Base-by-base conservation (phyloP, 2,329 filamentous ascomycete species). In the Beauveria asiatica region DNA sequence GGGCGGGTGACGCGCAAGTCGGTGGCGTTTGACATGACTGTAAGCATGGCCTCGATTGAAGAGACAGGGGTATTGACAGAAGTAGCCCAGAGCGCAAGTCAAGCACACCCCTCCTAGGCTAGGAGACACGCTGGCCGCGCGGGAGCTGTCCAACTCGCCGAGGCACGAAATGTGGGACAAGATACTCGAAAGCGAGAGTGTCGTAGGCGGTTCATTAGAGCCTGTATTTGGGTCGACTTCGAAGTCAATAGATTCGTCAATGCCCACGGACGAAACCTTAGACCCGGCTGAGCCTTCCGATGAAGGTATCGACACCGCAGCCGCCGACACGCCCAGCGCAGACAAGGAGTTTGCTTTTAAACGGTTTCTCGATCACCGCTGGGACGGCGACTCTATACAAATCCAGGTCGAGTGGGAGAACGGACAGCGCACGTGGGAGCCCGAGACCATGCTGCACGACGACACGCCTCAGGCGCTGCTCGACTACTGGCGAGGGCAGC, bases 361-460 rank as follows among this genome's bases (percentile, higher is more conserved):
- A 13, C 30, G 17, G 1, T 45, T 61, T 10, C 11, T 52, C 19
- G 25, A 65, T 8, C 62, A 73, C 41, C 71, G 72, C 52, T 73
- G 72, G 70, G 58, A 23, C 0, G 65, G 58, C 7, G 65, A 70
- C 55, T 60, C 65, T 10, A 67, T 74, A 0, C 64, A 73, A 23
- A 64, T 75, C 5, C 57, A 65, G 8, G 67, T 94, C 5, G 63
- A 71, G 25, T 75, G 73, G 73, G 67, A 67, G 7, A 44, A 57
- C 2, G 68, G 70, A 21, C 62, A 67, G 3, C 46, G 52, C 3
- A 74, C 71, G 1, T 75, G 73, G 73, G 71, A 73, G 52, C 65
- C 68, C 10, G 73, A 75, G 56, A 61, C 64, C 9, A 66, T 65
- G 41, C 62, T 75, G 19, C 73, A 75, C 51, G 60, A 65, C 27